phyloP scores from a whole-genome alignment of 2,329 filamentous ascomycete genomes.

The Metarhizium anisopliae region DNA sequence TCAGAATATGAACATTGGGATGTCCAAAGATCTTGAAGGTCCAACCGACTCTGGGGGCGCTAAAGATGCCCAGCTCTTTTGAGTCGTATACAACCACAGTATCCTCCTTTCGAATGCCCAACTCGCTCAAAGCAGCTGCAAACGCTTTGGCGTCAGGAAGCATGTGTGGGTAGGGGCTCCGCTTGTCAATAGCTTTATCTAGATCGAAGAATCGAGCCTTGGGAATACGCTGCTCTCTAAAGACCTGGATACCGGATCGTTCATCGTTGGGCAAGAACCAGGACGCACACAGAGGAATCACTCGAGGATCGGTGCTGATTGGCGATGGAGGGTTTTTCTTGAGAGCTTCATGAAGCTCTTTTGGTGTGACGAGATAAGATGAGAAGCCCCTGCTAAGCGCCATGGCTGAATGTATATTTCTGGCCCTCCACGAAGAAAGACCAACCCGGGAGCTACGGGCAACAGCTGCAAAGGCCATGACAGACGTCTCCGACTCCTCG shows the following conservation, averaged over 20 bases:
- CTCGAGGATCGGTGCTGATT: constrained; percentile 71
- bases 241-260: constrained; percentile 71
- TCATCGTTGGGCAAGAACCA: constrained; percentile 96
- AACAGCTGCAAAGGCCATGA: constrained; percentile 35
- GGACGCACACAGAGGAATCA: constrained; percentile 81
- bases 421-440: constrained; percentile 27
- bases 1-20: constrained; percentile 75
- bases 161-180: constrained; percentile 93
- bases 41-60: constrained; percentile 88
- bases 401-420: constrained; percentile 20
- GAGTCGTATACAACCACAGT: constrained; percentile 91
- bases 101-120: constrained; percentile 83
- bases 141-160: constrained; percentile 75
- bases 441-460: constrained; percentile 32
- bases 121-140: constrained; percentile 74
- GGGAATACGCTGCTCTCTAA: constrained; percentile 75
- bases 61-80: constrained; percentile 87
- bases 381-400: constrained; percentile 42
- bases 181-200: constrained; percentile 80
- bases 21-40: constrained; percentile 88
- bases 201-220: constrained; percentile 93
- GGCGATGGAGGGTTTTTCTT: constrained; percentile 72
- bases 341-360: constrained; percentile 72
- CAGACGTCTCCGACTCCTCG: neutral
- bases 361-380: constrained; percentile 79